These are phyloP conservation scores for Xanthoparmelia taractica DNA, from an alignment of 495 filamentous ascomycete genomes.

Conservation along the genomic window DNA sequence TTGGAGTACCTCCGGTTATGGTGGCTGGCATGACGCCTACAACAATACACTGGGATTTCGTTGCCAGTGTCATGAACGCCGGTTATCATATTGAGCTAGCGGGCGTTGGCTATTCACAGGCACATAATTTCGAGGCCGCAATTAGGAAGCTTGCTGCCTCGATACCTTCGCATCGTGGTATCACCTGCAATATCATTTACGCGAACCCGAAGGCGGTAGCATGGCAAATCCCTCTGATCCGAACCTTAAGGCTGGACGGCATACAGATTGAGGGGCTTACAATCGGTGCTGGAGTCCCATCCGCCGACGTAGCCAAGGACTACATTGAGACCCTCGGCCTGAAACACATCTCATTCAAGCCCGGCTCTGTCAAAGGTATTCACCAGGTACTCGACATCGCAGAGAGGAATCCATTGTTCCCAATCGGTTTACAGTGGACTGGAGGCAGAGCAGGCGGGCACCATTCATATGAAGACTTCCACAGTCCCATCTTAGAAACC, in stretches of 20 bases:
- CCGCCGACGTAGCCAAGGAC: slow-evolving; percentile 39
- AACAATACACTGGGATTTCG: too few relatives aligned
- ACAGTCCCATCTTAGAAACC: slow-evolving; percentile 39
- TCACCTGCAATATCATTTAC: slow-evolving; percentile 39
- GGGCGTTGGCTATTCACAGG: too few relatives aligned
- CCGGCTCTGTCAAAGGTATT: slow-evolving; percentile 40
- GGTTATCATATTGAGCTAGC: too few relatives aligned
- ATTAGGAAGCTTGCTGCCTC: too few relatives aligned
- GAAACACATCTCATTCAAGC: slow-evolving; percentile 45
- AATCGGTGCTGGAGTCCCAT: slow-evolving; percentile 45
- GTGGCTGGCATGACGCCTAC: too few relatives aligned
- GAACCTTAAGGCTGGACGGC: too few relatives aligned
- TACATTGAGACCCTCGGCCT: slow-evolving; percentile 43
- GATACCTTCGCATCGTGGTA: slow-evolving; percentile 15
- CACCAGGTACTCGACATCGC: slow-evolving; percentile 43
- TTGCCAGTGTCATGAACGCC: too few relatives aligned
- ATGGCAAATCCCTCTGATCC: slow-evolving; percentile 34
- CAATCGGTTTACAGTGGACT: slow-evolving; percentile 46
- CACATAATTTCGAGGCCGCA: too few relatives aligned
- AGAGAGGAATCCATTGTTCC: slow-evolving; percentile 39
- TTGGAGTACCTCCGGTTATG: too few relatives aligned
- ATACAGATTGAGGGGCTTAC: slow-evolving; percentile 38
- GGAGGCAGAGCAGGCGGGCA: slow-evolving; percentile 46
- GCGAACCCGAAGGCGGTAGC: slow-evolving; percentile 32
- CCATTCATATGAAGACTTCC: slow-evolving; percentile 48